These are phyloP conservation scores for Talaromyces sp. DNA, from an alignment of 2,329 filamentous ascomycete species.

Conservation along the genomic window DNA sequence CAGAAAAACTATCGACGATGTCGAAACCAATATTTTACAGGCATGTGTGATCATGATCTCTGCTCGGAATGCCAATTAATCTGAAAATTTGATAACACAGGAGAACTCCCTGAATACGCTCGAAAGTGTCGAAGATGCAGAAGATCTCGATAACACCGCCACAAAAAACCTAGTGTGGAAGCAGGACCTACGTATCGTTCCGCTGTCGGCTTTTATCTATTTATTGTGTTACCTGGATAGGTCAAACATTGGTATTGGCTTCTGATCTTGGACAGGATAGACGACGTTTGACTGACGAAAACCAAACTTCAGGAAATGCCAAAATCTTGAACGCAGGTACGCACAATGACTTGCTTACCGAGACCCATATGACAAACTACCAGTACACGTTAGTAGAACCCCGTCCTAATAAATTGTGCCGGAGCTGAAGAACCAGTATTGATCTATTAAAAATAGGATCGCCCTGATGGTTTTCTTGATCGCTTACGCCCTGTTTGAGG, in stretches of 20 bases:
- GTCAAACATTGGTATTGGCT: constrained; percentile 58
- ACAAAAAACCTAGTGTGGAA: constrained; percentile 42
- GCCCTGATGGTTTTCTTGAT: constrained; percentile 49
- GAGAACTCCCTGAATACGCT: background rate
- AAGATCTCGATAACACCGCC: background rate
- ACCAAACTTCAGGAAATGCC: constrained; percentile 48
- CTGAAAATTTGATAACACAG: background rate
- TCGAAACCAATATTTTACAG: constrained; percentile 1
- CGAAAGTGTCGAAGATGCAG: background rate
- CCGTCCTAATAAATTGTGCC: background rate
- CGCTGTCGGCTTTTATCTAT: constrained; percentile 62
- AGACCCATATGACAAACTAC: constrained; percentile 59
- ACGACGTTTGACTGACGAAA: background rate
- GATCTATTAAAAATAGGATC: constrained; percentile 30
- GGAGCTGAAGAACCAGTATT: no score
- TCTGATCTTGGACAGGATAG: background rate
- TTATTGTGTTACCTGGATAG: constrained; percentile 66
- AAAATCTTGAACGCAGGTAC: constrained; percentile 62
- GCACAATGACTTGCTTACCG: constrained; percentile 59
- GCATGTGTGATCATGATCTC: background rate
- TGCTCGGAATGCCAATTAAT: background rate
- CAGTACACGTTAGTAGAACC: constrained; percentile 52
- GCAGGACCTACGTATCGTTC: constrained; percentile 62
- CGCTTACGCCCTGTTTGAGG: constrained; percentile 50
- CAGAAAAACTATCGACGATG: background rate